Percentiles rank a stretch among this genome's conserved stretches.
phyloP scores from a whole-genome alignment of 208 protist genomes.

The Crithidia thermophila region DNA sequence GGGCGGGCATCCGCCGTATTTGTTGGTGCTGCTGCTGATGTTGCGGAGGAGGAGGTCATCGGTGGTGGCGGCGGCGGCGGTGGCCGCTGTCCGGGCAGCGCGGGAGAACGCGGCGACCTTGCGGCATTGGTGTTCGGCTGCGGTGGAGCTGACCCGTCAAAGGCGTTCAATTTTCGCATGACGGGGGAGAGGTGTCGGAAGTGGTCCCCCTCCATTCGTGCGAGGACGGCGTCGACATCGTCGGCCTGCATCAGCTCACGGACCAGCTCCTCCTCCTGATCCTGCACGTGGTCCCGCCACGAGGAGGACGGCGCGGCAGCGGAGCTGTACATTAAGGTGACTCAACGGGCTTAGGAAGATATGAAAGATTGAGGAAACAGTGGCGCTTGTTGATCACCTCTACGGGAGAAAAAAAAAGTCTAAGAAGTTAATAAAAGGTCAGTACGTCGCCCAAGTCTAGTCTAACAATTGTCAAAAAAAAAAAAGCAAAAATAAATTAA shows the following conservation, averaged over 20 bases:
- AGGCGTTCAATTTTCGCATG: conserved; percentile 39
- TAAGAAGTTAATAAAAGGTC: conserved; percentile 8
- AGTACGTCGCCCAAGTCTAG: no score
- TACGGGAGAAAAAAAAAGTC: not conserved
- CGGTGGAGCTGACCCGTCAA: conserved; percentile 17
- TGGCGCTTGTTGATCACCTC: no score
- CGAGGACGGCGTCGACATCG: conserved; percentile 75
- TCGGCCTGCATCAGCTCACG: conserved; percentile 66
- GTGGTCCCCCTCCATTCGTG: conserved; percentile 63
- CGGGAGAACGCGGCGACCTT: no score
- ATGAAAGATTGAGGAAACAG: conserved; percentile 4
- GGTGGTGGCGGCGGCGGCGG: not conserved
- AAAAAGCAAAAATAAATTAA: not conserved
- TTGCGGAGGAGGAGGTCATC: no score
- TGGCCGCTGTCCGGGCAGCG: not conserved
- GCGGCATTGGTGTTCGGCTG: not conserved
- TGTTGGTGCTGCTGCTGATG: no score
- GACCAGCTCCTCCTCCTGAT: conserved; percentile 76
- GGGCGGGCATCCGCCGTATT: no score
- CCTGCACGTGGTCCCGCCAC: conserved; percentile 34
- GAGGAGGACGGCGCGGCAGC: not conserved
- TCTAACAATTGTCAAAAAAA: no score
- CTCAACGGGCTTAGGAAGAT: no score
- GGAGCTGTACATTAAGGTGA: conserved; percentile 9
- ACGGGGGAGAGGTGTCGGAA: conserved; percentile 41